Conservation (phyloP, 441 rosid genomes). For the Erysimum cheiri region DNA sequence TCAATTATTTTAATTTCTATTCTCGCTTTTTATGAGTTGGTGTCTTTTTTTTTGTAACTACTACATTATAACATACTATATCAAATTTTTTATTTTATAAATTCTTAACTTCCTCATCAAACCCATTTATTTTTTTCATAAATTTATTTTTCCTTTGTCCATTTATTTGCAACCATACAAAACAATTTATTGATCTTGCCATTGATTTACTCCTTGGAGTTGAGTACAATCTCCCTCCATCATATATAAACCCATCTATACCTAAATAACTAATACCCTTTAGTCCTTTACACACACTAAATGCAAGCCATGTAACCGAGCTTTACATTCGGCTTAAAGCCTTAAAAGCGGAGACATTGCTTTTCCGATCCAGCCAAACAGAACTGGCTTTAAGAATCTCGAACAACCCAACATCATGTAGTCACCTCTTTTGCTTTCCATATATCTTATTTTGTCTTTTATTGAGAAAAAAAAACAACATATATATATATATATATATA, state of each 20-base stretch:
- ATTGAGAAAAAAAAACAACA: too few species aligned
- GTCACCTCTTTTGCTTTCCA: neutral
- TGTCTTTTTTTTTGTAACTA: neutral
- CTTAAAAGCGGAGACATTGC: neutral
- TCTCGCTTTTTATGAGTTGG: neutral
- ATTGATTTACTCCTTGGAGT: neutral
- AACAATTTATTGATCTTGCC: neutral
- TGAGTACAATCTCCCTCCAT: neutral
- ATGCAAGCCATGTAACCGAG: neutral
- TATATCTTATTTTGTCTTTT: too few species aligned
- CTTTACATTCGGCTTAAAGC: neutral
- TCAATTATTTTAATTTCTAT: too few species aligned
- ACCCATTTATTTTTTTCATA: neutral
- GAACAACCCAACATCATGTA: neutral
- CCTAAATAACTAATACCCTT: neutral
- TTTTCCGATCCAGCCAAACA: neutral
- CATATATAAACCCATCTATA: neutral
- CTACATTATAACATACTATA: too few species aligned
- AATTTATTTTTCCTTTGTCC: neutral
- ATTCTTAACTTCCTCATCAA: neutral
- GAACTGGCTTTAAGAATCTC: neutral
- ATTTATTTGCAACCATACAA: neutral
- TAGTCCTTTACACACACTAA: neutral
- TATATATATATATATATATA: too few species aligned
- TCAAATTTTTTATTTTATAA: neutral